These are phyloP conservation scores for Trametes punicea DNA, from an alignment of 768 basidiomycete genomes.

Conservation along the genomic window DNA sequence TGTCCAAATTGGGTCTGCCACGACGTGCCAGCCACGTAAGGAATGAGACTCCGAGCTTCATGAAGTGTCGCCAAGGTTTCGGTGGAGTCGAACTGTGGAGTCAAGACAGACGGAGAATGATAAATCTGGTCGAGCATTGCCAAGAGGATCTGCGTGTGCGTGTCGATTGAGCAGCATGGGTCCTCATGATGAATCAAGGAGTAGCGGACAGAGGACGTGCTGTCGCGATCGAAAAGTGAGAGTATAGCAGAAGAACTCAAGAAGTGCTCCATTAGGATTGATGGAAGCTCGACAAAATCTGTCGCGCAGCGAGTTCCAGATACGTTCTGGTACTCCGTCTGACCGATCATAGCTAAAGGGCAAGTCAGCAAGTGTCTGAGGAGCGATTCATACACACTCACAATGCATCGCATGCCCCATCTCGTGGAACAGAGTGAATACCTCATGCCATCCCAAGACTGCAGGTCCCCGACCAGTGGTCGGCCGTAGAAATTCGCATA, in stretches of 20 bases:
- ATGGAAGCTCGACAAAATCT: constrained; percentile 97
- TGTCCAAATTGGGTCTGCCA: constrained; percentile 98
- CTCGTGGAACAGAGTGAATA: constrained; percentile 94
- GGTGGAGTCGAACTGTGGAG: constrained; percentile 71
- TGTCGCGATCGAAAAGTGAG: constrained; percentile 66
- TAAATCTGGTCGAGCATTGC: constrained; percentile 87
- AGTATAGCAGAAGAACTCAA: constrained; percentile 81
- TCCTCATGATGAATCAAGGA: constrained; percentile 68
- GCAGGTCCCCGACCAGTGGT: constrained; percentile 61
- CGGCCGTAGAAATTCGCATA: constrained; percentile 81
- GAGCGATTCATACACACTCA: constrained; percentile 42
- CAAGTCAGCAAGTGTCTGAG: background rate
- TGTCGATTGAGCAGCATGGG: constrained; percentile 82
- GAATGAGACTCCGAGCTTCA: constrained; percentile 72
- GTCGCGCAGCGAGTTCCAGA: constrained; percentile 97
- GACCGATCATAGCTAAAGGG: constrained; percentile 89
- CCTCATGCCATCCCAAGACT: constrained; percentile 86
- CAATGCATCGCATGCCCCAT: constrained; percentile 99
- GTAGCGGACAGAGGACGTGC: constrained; percentile 42
- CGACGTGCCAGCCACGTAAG: constrained; percentile 78
- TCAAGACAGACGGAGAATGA: constrained; percentile 65
- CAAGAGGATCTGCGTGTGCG: constrained; percentile 86
- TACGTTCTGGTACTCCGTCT: constrained; percentile 97
- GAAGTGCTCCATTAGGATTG: constrained; percentile 99
- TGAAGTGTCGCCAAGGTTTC: constrained; percentile 56